phyloP scores from a whole-genome alignment of 345 rosid species.

The Dipteronia dyeriana region DNA sequence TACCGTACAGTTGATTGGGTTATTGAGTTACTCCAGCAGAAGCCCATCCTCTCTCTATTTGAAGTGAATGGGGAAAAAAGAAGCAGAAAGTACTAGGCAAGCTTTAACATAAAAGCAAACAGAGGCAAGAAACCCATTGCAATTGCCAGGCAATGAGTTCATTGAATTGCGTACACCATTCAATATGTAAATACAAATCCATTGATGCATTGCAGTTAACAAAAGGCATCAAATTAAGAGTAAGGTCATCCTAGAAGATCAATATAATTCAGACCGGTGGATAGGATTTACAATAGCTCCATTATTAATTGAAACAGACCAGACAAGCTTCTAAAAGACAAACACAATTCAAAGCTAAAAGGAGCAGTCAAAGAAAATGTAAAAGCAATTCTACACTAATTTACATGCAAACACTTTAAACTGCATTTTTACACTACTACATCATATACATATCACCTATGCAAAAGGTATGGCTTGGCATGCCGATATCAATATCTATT shows the following conservation, averaged over 20 bases:
- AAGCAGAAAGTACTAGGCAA: slow-evolving; percentile 52
- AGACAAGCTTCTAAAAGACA: background rate
- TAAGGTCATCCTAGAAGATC: slow-evolving; percentile 18
- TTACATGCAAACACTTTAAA: background rate
- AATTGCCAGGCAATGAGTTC: slow-evolving; percentile 26
- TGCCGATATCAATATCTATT: background rate
- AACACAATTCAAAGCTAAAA: background rate
- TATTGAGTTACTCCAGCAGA: slow-evolving; percentile 98
- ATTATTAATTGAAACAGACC: background rate
- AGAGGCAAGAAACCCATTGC: slow-evolving; percentile 27
- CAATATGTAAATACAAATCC: slow-evolving; percentile 15
- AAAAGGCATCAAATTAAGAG: slow-evolving; percentile 25
- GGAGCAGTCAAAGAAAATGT: background rate
- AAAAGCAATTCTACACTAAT: background rate
- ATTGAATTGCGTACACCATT: background rate
- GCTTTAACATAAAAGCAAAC: slow-evolving; percentile 36
- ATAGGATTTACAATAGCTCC: background rate
- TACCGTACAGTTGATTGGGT: slow-evolving; percentile 94
- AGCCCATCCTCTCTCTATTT: slow-evolving; percentile 96
- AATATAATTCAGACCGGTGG: background rate
- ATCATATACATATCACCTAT: background rate
- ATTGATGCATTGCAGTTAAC: slow-evolving; percentile 15
- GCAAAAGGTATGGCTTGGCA: background rate
- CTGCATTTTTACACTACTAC: background rate
- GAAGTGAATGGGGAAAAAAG: slow-evolving; percentile 83